phyloP scores from a whole-genome alignment of 2,329 filamentous ascomycete species.

The Botrytis porri region DNA sequence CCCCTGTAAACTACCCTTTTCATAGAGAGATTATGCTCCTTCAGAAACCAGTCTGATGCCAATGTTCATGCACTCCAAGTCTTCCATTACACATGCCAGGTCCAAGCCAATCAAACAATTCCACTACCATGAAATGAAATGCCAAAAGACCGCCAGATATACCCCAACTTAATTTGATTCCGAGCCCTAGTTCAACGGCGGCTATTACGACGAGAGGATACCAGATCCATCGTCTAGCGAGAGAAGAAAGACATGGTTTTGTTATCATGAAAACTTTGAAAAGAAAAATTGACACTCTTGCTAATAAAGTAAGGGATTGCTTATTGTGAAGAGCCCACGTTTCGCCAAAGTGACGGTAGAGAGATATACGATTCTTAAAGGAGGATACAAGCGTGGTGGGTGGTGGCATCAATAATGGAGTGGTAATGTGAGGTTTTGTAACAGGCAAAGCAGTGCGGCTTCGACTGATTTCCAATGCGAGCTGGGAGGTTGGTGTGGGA shows the following conservation, averaged over 20 bases:
- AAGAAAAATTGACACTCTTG: constrained; percentile 61
- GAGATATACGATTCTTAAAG: constrained; percentile 32
- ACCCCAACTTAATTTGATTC: constrained; percentile 39
- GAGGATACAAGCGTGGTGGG: constrained; percentile 37
- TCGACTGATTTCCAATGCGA: constrained; percentile 25
- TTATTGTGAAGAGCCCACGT: constrained; percentile 37
- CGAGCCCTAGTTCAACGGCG: constrained; percentile 57
- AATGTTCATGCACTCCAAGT: constrained; percentile 12
- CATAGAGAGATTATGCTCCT: too few species aligned
- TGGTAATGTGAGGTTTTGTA: constrained; percentile 26
- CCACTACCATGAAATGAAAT: constrained; percentile 47
- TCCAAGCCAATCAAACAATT: constrained; percentile 40
- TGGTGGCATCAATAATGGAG: constrained; percentile 44
- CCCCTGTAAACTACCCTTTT: neutral
- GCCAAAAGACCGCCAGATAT: constrained; percentile 44
- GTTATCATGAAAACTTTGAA: constrained; percentile 65
- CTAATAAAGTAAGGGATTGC: constrained; percentile 38
- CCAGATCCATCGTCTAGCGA: constrained; percentile 59
- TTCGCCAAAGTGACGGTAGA: constrained; percentile 40
- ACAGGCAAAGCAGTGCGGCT: constrained; percentile 9
- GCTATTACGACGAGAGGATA: constrained; percentile 69
- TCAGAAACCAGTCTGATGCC: constrained; percentile 10
- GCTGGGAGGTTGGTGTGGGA: constrained; percentile 24
- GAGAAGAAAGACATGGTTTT: constrained; percentile 69
- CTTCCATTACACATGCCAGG: constrained; percentile 25